phyloP scores from a whole-genome alignment of 805 yeast genomes.

The Saturnispora galanensis region DNA sequence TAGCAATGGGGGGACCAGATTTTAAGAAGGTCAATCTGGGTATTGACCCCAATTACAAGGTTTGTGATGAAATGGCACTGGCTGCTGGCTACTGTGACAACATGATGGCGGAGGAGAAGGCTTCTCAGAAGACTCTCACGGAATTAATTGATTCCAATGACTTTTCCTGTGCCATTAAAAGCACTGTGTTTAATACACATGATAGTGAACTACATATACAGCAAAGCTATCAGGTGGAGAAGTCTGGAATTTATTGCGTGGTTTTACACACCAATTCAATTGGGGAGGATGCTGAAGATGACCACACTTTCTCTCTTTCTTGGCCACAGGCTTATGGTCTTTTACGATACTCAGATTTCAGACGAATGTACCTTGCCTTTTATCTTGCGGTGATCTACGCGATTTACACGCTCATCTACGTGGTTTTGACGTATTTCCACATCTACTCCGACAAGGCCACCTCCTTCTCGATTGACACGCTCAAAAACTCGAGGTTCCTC shows the following conservation, averaged over 20 bases:
- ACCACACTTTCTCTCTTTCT: slow-evolving; percentile 4
- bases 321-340: slow-evolving; percentile 27
- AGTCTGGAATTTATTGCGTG: slow-evolving; percentile 22
- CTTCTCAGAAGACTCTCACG: slow-evolving; percentile 10
- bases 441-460: slow-evolving; percentile 13
- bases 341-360: slow-evolving; percentile 23
- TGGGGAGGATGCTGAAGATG: slow-evolving; percentile 6
- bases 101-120: slow-evolving; percentile 11
- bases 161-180: slow-evolving; percentile 11
- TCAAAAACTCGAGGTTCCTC: slow-evolving; percentile 15
- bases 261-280: slow-evolving; percentile 15
- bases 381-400: slow-evolving; percentile 18
- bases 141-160: slow-evolving; percentile 15
- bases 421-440: slow-evolving; percentile 11
- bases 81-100: slow-evolving; percentile 18
- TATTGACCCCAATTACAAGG: slow-evolving; percentile 11
- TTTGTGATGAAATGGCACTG: slow-evolving; percentile 24
- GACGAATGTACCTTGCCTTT: slow-evolving; percentile 18
- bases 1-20: slow-evolving; percentile 20
- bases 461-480: slow-evolving; percentile 14
- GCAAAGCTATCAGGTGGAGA: neutral
- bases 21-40: slow-evolving; percentile 19
- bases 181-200: too few relatives aligned
- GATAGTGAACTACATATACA: too few relatives aligned
- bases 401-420: slow-evolving; percentile 11